phyloP scores from a whole-genome alignment of 2,329 filamentous ascomycete species.

The Lasiodiplodia sp. region DNA sequence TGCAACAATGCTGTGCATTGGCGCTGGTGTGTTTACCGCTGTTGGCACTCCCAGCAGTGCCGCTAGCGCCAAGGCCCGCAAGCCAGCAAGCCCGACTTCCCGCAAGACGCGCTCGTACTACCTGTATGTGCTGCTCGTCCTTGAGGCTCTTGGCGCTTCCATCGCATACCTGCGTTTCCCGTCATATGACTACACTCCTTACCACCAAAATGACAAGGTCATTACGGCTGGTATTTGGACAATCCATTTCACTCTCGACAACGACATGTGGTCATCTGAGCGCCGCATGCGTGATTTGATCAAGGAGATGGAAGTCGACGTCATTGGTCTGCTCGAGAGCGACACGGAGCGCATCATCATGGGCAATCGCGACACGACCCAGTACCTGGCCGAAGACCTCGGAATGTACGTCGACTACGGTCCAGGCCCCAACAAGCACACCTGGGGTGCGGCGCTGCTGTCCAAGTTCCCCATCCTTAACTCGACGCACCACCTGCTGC shows the following conservation, averaged over 20 bases:
- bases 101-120: conserved; percentile 70
- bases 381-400: conserved; percentile 92
- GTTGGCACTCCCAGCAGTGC: conserved; percentile 58
- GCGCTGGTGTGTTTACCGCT: conserved; percentile 79
- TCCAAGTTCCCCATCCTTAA: conserved; percentile 98
- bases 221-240: conserved; percentile 98
- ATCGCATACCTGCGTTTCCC: conserved; percentile 92
- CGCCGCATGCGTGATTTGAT: conserved; percentile 90
- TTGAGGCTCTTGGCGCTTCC: conserved; percentile 82
- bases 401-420: conserved; percentile 99
- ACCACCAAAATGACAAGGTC: conserved; percentile 85
- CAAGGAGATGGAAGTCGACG: conserved; percentile 94
- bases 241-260: conserved; percentile 96
- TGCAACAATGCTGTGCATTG: conserved; percentile 82
- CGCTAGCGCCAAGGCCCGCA: conserved; percentile 51
- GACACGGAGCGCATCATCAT: conserved; percentile 98
- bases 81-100: conserved; percentile 56
- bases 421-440: conserved; percentile 98
- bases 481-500: conserved; percentile 93
- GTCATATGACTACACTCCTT: conserved; percentile 86
- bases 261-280: conserved; percentile 98
- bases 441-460: conserved; percentile 90
- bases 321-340: conserved; percentile 91
- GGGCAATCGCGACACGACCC: conserved; percentile 96
- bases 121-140: conserved; percentile 72